These are phyloP conservation scores for Plasmodium cynomolgi DNA, from an alignment of 169 alveolate genomes.

Conservation along the genomic window DNA sequence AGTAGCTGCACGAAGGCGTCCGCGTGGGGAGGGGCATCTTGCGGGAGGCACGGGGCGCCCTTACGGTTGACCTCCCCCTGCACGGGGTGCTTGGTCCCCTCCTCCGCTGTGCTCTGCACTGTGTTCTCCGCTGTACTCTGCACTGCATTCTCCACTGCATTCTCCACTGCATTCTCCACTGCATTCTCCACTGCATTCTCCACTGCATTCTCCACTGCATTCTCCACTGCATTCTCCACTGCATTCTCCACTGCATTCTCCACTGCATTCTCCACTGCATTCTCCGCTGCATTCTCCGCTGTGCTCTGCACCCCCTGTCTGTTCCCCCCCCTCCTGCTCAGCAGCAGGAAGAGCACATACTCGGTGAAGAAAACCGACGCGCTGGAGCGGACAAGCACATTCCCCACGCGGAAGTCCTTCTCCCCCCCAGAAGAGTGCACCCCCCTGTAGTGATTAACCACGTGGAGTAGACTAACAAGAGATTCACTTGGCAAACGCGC, in stretches of 20 bases:
- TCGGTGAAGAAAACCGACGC: neutral
- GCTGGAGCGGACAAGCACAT: slow-evolving; percentile 2
- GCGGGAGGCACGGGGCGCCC: neutral
- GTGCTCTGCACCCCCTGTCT: neutral
- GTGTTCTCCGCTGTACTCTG: too few relatives aligned
- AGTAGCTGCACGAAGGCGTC: slow-evolving; percentile 29
- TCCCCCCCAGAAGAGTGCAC: neutral
- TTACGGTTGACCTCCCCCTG: neutral
- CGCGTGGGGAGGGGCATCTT: neutral
- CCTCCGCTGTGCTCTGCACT: neutral
- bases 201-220: too few relatives aligned
- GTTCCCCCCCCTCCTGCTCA: neutral
- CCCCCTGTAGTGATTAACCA: slow-evolving; percentile 18
- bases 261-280: too few relatives aligned
- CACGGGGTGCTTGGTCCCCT: neutral
- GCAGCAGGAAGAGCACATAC: slow-evolving; percentile 6
- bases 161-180: too few relatives aligned
- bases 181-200: too few relatives aligned
- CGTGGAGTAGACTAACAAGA: slow-evolving; percentile 17
- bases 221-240: too few relatives aligned
- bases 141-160: too few relatives aligned
- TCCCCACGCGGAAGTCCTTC: neutral
- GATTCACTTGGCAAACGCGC: neutral
- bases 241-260: too few relatives aligned
- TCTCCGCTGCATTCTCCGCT: too few relatives aligned